Conservation (phyloP, 768 basidiomycete species). For the Boletus rex-veris region DNA sequence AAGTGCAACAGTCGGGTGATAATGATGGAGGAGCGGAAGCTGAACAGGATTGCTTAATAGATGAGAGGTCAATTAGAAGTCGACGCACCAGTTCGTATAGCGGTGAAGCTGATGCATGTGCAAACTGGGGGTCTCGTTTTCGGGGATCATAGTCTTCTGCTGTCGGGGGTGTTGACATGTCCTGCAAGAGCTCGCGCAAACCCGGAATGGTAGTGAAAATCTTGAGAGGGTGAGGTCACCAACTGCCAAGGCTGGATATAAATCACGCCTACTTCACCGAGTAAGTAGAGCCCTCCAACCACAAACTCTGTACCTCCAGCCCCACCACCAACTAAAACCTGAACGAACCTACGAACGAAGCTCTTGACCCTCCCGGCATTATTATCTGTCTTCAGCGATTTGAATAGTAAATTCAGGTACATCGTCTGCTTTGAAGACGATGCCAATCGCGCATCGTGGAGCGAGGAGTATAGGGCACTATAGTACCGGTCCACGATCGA, state of each 20-base stretch:
- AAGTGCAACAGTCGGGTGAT: conserved; percentile 85
- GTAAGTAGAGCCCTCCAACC: conserved; percentile 80
- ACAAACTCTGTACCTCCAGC: conserved; percentile 82
- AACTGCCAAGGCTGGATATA: background rate
- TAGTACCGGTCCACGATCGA: conserved; percentile 66
- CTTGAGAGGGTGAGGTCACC: conserved; percentile 27
- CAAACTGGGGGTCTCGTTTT: conserved; percentile 88
- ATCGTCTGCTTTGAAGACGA: conserved; percentile 91
- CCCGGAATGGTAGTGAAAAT: conserved; percentile 48
- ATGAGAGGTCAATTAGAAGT: background rate
- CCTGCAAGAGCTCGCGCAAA: conserved; percentile 44
- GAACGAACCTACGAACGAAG: conserved; percentile 78
- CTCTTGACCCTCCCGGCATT: conserved; percentile 66
- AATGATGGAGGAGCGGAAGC: conserved; percentile 80
- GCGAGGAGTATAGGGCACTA: conserved; percentile 84
- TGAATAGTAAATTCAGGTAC: conserved; percentile 94
- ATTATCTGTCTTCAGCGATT: conserved; percentile 71
- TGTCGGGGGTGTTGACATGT: conserved; percentile 26
- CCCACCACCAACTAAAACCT: conserved; percentile 68
- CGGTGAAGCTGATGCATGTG: conserved; percentile 73
- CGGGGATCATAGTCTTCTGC: conserved; percentile 68
- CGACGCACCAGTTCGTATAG: conserved; percentile 85
- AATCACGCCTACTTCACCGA: conserved; percentile 71
- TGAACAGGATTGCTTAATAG: conserved; percentile 25
- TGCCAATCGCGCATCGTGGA: conserved; percentile 78